These are phyloP conservation scores for Calonectria multiphialidica DNA, from an alignment of 2,329 filamentous ascomycete species.

Conservation along the genomic window DNA sequence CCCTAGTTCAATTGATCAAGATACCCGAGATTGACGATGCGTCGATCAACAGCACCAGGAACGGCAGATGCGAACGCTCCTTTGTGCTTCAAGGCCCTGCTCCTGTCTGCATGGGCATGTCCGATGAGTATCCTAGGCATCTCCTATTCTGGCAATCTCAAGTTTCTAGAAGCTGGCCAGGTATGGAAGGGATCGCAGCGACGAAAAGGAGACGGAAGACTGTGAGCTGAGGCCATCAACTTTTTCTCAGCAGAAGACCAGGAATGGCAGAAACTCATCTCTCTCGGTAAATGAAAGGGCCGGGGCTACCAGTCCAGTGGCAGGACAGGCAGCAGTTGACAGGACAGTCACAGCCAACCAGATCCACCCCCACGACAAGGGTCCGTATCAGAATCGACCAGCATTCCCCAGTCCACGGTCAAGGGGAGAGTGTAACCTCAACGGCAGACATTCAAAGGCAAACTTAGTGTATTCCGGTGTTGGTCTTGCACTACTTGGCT, in stretches of 20 bases:
- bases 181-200: constrained; percentile 19
- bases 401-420: constrained; percentile 44
- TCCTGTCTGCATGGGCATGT: constrained; percentile 32
- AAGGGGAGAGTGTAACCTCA: constrained; percentile 39
- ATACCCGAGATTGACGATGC: constrained; percentile 46
- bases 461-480: constrained; percentile 28
- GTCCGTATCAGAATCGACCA: constrained; percentile 43
- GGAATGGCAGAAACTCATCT: constrained; percentile 27
- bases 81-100: constrained; percentile 24
- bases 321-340: constrained; percentile 25
- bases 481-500: constrained; percentile 19
- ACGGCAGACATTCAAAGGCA: constrained; percentile 35
- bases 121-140: constrained; percentile 30
- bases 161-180: constrained; percentile 38
- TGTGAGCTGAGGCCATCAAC: constrained; percentile 25
- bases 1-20: constrained; percentile 33
- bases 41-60: constrained; percentile 41
- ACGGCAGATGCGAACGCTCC: constrained; percentile 27
- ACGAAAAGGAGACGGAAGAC: constrained; percentile 28
- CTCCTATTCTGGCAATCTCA: constrained; percentile 26
- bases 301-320: constrained; percentile 27
- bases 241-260: constrained; percentile 16
- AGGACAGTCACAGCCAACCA: constrained; percentile 28
- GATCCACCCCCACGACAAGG: constrained; percentile 29
- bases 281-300: constrained; percentile 40